Percentiles rank a stretch among this genome's conserved stretches.
Evolutionary conservation across 2,329 filamentous ascomycete genomes (phyloP).

Genomic region (Penicillium sp.): DNA sequence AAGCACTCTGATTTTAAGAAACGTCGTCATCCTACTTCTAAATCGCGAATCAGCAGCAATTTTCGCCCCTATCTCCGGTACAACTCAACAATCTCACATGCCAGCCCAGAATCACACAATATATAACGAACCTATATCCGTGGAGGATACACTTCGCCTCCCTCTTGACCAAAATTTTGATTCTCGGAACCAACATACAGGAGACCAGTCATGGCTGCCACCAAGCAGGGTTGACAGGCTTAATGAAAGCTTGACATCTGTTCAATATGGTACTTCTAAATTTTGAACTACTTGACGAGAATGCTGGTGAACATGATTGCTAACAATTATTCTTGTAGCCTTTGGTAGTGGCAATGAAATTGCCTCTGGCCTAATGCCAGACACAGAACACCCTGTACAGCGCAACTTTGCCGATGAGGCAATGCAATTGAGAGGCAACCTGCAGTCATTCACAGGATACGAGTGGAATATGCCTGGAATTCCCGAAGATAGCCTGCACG

Average conservation of each 20-base stretch:
- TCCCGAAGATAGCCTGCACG: background rate
- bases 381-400: background rate
- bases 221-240: conserved; percentile 19
- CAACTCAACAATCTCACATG: background rate
- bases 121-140: conserved; percentile 18
- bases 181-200: background rate
- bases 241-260: conserved; percentile 29
- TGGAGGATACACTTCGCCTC: conserved; percentile 29
- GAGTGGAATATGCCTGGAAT: conserved; percentile 14
- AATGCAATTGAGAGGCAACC: background rate
- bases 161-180: conserved; percentile 22
- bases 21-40: conserved; percentile 29
- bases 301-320: background rate
- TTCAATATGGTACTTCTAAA: conserved; percentile 24
- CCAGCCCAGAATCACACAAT: background rate
- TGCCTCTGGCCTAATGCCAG: background rate
- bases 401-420: background rate
- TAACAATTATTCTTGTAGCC: conserved; percentile 2
- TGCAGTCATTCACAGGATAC: conserved; percentile 8
- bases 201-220: conserved; percentile 14
- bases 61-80: conserved; percentile 23
- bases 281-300: no score
- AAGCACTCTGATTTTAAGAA: conserved; percentile 29
- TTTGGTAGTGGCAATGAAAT: conserved; percentile 15
- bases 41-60: conserved; percentile 30